Conservation (phyloP, 1,284 basidiomycete genomes). For the Irpex sp. region DNA sequence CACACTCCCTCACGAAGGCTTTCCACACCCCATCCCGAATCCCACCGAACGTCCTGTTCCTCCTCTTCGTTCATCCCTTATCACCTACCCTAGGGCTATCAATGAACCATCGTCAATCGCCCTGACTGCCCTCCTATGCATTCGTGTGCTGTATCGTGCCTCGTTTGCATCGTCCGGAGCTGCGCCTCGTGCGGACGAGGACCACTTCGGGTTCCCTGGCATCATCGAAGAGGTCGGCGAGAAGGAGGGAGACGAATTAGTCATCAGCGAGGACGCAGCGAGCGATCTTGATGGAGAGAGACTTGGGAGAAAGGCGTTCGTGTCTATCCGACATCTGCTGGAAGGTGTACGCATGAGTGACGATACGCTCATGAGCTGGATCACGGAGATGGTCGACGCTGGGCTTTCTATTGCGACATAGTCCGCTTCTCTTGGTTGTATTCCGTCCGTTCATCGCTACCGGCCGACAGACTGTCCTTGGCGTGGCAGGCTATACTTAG, state of each 20-base stretch:
- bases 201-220: conserved; percentile 82
- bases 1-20: conserved; percentile 51
- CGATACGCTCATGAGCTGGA: conserved; percentile 70
- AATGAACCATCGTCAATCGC: conserved; percentile 69
- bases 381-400: conserved; percentile 75
- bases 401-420: conserved; percentile 29
- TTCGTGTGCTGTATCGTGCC: conserved; percentile 71
- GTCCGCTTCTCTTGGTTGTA: too few relatives aligned
- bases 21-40: conserved; percentile 51
- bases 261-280: conserved; percentile 27
- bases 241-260: conserved; percentile 36
- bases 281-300: conserved; percentile 62
- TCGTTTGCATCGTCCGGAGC: conserved; percentile 68
- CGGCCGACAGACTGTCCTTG: too few relatives aligned
- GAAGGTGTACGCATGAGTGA: conserved; percentile 66
- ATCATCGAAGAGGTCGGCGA: conserved; percentile 64
- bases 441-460: neutral
- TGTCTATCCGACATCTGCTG: conserved; percentile 54
- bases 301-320: conserved; percentile 67
- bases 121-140: conserved; percentile 70
- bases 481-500: too few relatives aligned
- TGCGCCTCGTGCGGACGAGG: conserved; percentile 70
- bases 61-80: conserved; percentile 53
- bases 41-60: conserved; percentile 64
- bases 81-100: conserved; percentile 53